A percentile compares a stretch with the other conserved stretches of the same genome.
phyloP scores from a whole-genome alignment of 2,329 filamentous ascomycete species.

The Penicillium glabrum region DNA sequence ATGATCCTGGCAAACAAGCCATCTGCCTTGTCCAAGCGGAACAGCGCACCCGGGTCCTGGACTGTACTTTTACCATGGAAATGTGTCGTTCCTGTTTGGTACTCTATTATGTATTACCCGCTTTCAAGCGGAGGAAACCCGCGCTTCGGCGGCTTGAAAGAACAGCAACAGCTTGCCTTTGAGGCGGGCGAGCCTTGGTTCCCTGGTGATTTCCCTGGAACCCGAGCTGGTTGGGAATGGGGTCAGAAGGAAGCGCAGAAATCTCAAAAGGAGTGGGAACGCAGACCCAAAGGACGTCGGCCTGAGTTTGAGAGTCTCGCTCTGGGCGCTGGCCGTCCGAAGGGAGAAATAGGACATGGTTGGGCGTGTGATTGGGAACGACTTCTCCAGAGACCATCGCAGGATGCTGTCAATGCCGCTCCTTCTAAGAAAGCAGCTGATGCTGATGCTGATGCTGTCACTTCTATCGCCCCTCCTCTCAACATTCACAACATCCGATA shows the following conservation, averaged over 20 bases:
- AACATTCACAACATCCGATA: constrained; percentile 40
- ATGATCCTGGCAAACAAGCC: constrained; percentile 65
- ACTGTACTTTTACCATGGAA: constrained; percentile 87
- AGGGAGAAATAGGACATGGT: constrained; percentile 79
- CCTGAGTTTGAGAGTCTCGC: constrained; percentile 72
- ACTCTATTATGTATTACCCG: constrained; percentile 78
- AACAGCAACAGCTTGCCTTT: constrained; percentile 77
- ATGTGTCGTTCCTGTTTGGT: constrained; percentile 83
- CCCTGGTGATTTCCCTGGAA: constrained; percentile 79
- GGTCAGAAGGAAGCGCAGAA: constrained; percentile 64
- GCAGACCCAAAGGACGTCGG: constrained; percentile 78
- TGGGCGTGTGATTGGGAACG: constrained; percentile 82
- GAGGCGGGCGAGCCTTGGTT: constrained; percentile 80
- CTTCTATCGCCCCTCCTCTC: constrained; percentile 24
- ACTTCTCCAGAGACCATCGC: constrained; percentile 51
- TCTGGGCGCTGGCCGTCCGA: constrained; percentile 65
- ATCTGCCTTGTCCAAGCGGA: constrained; percentile 34
- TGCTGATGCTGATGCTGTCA: neutral
- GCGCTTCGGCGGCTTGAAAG: constrained; percentile 76
- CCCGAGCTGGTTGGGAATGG: constrained; percentile 75
- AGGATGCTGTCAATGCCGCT: neutral
- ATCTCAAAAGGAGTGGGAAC: constrained; percentile 67
- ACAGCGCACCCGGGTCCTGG: constrained; percentile 68
- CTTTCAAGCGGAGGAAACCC: constrained; percentile 78
- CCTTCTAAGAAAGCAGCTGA: neutral